Conservation (phyloP, 2,329 filamentous ascomycete species). For the Monosporascus sp. region DNA sequence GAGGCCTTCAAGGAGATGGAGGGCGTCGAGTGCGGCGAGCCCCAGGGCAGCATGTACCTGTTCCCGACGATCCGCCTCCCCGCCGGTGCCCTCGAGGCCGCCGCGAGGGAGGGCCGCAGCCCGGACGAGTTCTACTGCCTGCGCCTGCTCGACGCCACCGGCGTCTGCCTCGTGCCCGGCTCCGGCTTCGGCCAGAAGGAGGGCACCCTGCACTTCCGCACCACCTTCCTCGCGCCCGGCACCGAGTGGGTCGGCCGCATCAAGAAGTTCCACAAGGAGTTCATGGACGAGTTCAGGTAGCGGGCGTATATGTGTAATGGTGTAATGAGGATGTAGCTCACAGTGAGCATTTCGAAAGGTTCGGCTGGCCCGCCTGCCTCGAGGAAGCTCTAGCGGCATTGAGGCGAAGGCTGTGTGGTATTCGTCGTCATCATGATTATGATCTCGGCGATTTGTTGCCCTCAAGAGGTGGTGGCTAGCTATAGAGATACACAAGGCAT, state of each 20-base stretch:
- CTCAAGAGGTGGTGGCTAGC: neutral
- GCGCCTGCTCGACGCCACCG: conserved; percentile 84
- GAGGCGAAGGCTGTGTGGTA: too few relatives aligned
- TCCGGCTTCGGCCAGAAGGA: conserved; percentile 92
- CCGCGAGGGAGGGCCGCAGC: conserved; percentile 63
- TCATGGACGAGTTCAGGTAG: conserved; percentile 74
- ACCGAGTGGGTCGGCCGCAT: conserved; percentile 91
- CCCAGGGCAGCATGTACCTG: conserved; percentile 97
- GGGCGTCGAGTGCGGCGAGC: conserved; percentile 82
- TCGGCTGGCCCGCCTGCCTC: too few relatives aligned
- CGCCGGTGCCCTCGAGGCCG: conserved; percentile 68
- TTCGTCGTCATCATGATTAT: too few relatives aligned
- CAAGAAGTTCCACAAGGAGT: conserved; percentile 83
- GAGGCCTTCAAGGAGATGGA: conserved; percentile 92
- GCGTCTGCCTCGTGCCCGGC: conserved; percentile 89
- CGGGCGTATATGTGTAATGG: conserved; percentile 5
- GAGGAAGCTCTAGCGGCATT: too few relatives aligned
- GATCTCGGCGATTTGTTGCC: too few relatives aligned
- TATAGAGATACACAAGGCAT: neutral
- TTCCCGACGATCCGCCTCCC: conserved; percentile 90
- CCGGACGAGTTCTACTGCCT: conserved; percentile 95
- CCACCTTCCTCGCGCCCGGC: conserved; percentile 92
- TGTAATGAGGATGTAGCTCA: neutral
- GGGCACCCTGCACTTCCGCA: conserved; percentile 87
- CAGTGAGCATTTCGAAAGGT: neutral